Evolutionary conservation across 257 asterid species (phyloP), one percentile per base, ranked within the genome.

Genomic region (Scutellaria minor): DNA sequence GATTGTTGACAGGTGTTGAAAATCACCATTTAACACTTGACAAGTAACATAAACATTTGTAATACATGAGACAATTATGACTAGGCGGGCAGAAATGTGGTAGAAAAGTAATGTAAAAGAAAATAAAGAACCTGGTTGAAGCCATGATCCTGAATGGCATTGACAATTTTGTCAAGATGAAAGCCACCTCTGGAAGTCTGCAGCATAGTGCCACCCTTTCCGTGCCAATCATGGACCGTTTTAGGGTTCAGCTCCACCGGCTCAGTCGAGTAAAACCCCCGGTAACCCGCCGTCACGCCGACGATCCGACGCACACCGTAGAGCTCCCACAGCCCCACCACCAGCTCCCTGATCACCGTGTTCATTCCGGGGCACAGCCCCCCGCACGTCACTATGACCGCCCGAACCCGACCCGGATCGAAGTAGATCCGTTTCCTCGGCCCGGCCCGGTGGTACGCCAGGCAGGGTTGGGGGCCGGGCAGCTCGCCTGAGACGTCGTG

Each of bases 291-390:
- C 75, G 72, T 71, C 0, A 92, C 75, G 0, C 97, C 97, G 63
- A 51, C 81, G 3, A 88, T 85, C 58, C 85, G 81, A 3, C 92
- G 81, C 44, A 79, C 97, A 0, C 96, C 92, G 72, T 92, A 92
- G 27, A 86, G 73, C 35, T 89, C 96, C 96, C 90, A 92, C 8
- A 92, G 79, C 71, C 92, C 97, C 37, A 85, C 88, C 68, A 92
- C 97, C 74, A 92, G 87, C 86, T 92, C 97, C 70, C 96, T 55
- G 24, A 92, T 88, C 69, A 90, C 96, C 8, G 96, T 92, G 69
- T 90, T 92, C 90, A 90, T 81, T 1, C 96, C 96, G 0, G 98
- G 96, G 80, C 96, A 92, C 13, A 92, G 79, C 0, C 96, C 96
- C 0, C 98, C 98, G 77, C 98, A 92, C 7, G 98, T 89, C 48